Evolutionary conservation across 495 filamentous ascomycete genomes (phyloP), one percentile per base, ranked within the genome.

Genomic region (Daldinia vernicosa): DNA sequence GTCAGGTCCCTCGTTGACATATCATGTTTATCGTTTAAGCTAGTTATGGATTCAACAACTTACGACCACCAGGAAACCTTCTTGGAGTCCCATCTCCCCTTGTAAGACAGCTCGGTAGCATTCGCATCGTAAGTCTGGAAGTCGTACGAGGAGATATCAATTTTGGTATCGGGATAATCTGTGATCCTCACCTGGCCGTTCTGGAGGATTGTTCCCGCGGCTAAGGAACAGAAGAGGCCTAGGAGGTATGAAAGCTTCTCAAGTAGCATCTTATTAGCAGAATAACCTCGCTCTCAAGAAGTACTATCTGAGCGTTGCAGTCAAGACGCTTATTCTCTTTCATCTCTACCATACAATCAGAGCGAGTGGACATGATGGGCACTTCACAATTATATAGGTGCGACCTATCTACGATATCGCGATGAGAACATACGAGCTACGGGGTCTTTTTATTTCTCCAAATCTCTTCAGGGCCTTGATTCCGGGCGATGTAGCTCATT

Each of bases 11-110:
- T 57, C 40, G 7, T 66, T 2, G 53, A 12, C 58, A 1, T 61
- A n/a, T 62, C 22, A n/a, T 47, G 26, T n/a, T n/a, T n/a, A n/a
- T 39, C 3, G 11, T 58, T 14, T 47, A 19, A 9, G 19, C 17
- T 11, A 9, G 19, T 19, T 11, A n/a, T 0, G 27, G 59, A 37
- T 32, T 1, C 3, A 27, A 33, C 19, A 8, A 81, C 84, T 81
- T 77, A 85, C 83, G 84, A 86, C 88, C 82, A 89, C 87, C 87
- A 92, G 1, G 88, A 90, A 54, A 89, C 84, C 67, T 88, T 82
- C 60, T 88, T 83, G 19, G 85, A 87, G 78, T 91, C 89, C 89
- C 89, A 91, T 50, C 89, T 82, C 3, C 89, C 89, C 71, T 90
- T 89, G 79, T 90, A 91, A 0, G 87, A 86, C n/a, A 92, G 80